Evolutionary conservation across 352 stramenopile genomes (phyloP).

Genomic region (Globisporangium paroecandrum): DNA sequence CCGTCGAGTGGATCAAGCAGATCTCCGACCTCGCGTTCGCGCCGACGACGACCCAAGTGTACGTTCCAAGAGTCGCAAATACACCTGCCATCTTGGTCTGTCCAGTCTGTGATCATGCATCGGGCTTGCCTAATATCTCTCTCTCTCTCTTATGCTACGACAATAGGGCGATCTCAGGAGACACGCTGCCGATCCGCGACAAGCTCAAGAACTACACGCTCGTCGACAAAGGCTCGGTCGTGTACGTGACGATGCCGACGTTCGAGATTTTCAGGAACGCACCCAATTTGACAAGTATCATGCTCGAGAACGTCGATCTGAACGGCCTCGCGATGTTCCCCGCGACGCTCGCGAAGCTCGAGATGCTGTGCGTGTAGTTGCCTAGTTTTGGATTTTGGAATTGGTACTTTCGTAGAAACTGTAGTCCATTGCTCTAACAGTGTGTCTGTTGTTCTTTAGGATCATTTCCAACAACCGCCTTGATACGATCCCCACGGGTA

Average conservation of each 20-base stretch:
- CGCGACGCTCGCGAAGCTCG: conserved; percentile 21
- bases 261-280: conserved; percentile 25
- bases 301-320: conserved; percentile 42
- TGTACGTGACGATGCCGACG: conserved; percentile 20
- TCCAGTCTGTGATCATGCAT: neutral
- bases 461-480: conserved; percentile 22
- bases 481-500: conserved; percentile 17
- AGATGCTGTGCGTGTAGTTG: conserved; percentile 20
- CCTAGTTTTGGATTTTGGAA: neutral
- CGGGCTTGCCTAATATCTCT: neutral
- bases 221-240: conserved; percentile 21
- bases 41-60: conserved; percentile 27
- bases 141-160: neutral
- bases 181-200: conserved; percentile 35
- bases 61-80: conserved; percentile 7
- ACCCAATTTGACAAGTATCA: conserved; percentile 25
- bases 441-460: conserved; percentile 3
- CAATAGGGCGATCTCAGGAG: conserved; percentile 28
- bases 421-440: neutral
- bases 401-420: neutral
- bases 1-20: conserved; percentile 14
- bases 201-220: conserved; percentile 28
- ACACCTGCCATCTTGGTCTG: neutral
- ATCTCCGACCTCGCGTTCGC: conserved; percentile 32
- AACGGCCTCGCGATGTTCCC: conserved; percentile 26